A percentile compares a stretch with the other conserved stretches of the same genome.
These are phyloP conservation scores for Sarocladiaceae sp. DNA, from an alignment of 2,329 filamentous ascomycete species.

Conservation along the genomic window DNA sequence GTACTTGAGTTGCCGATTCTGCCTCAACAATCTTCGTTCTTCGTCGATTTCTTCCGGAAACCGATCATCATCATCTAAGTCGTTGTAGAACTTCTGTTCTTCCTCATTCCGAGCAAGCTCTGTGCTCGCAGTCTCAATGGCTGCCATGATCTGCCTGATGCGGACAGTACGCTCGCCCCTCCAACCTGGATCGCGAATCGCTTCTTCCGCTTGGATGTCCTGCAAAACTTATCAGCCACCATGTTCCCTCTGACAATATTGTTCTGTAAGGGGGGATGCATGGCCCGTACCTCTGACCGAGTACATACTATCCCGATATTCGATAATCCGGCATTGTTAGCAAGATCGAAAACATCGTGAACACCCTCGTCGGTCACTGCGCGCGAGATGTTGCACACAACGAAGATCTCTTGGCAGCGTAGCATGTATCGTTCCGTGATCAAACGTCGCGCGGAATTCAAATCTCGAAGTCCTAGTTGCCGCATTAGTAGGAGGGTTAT, in stretches of 20 bases:
- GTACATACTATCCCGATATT: conserved; percentile 40
- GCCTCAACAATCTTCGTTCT: neutral
- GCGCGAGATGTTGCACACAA: conserved; percentile 33
- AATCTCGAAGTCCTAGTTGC: conserved; percentile 35
- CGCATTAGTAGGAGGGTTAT: neutral
- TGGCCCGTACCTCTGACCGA: conserved; percentile 29
- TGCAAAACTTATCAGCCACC: conserved; percentile 9
- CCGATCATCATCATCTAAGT: conserved; percentile 12
- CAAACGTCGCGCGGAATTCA: conserved; percentile 34
- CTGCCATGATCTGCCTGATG: conserved; percentile 15
- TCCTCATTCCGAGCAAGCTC: conserved; percentile 9
- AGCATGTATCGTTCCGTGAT: conserved; percentile 39
- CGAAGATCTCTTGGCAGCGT: conserved; percentile 41
- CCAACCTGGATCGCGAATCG: conserved; percentile 22
- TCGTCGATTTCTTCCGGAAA: conserved; percentile 10
- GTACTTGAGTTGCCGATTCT: neutral
- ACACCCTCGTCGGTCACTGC: conserved; percentile 36
- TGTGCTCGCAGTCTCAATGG: conserved; percentile 11
- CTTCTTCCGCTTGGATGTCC: conserved; percentile 27
- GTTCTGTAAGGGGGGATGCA: neutral
- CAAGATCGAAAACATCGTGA: conserved; percentile 32
- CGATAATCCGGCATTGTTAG: conserved; percentile 26
- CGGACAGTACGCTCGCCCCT: conserved; percentile 14
- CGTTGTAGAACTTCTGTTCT: conserved; percentile 14
- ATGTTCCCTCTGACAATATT: neutral